Evolutionary conservation across 352 stramenopile genomes (phyloP).

Genomic region (Globisporangium okanoganense): DNA sequence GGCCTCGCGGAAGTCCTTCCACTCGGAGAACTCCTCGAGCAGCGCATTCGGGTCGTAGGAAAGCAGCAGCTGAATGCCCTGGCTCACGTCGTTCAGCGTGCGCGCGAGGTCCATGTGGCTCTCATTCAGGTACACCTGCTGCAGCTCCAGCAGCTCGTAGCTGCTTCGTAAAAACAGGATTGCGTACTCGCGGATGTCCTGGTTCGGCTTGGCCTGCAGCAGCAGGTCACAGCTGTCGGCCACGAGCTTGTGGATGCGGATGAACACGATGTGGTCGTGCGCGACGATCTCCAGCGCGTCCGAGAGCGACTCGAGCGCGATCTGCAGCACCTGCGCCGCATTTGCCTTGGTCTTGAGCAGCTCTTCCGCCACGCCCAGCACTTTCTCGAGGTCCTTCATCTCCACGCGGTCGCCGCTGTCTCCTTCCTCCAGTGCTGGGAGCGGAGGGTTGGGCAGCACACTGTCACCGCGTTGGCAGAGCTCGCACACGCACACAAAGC

Average conservation of each 20-base stretch:
- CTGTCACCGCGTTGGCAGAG: conserved; percentile 74
- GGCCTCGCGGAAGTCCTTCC: conserved; percentile 84
- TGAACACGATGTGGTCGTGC: conserved; percentile 84
- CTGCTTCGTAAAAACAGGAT: conserved; percentile 86
- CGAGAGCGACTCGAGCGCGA: conserved; percentile 77
- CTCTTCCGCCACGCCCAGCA: conserved; percentile 53
- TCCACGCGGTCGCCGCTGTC: conserved; percentile 7
- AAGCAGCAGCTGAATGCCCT: conserved; percentile 89
- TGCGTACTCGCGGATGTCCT: conserved; percentile 79
- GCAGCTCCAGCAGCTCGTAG: conserved; percentile 87
- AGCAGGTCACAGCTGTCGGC: conserved; percentile 88
- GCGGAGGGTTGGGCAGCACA: conserved; percentile 33
- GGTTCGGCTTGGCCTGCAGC: conserved; percentile 49
- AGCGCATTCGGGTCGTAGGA: conserved; percentile 83
- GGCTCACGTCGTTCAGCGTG: conserved; percentile 90
- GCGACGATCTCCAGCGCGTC: conserved; percentile 80
- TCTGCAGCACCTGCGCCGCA: conserved; percentile 49
- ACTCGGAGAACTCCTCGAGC: conserved; percentile 81
- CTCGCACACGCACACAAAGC: conserved; percentile 78
- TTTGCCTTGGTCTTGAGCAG: conserved; percentile 47
- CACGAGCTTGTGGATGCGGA: conserved; percentile 90
- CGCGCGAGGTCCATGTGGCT: conserved; percentile 91
- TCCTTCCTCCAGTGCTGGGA: conserved; percentile 17
- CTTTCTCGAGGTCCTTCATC: conserved; percentile 65
- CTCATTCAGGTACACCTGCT: conserved; percentile 70